Evolutionary conservation across 768 basidiomycete genomes (phyloP), one percentile per base, ranked within the genome.

Genomic region (Agrocybe pediades): DNA sequence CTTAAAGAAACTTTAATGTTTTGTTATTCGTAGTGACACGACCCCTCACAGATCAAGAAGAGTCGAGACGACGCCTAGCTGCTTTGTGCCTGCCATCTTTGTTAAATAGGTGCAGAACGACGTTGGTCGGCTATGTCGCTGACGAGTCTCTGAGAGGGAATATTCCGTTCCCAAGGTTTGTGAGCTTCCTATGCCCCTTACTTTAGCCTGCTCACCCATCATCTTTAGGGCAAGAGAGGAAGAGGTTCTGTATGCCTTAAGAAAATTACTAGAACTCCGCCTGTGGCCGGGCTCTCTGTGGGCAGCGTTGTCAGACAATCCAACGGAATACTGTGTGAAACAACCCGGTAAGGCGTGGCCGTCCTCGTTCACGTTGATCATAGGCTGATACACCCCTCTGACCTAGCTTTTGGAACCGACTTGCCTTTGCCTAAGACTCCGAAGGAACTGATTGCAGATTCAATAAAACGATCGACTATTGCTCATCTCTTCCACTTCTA

Each of bases 401-500:
- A 15, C 40, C 9, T 57, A 60, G 58, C 55, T n/a, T 45, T 58
- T 20, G 58, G 27, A 49, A 69, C 74, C 66, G 59, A 69, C 74
- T 49, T 60, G n/a, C 55, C 66, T 29, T 85, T 68, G 41, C 73
- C 74, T 1, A 64, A 81, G 16, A 68, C 77, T 1, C 81, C 86
- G 0, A 71, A 82, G 11, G 71, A 73, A 11, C 73, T 90, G 2
- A 77, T 95, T 19, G 76, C 85, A 0, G 86, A 92, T 54, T 82
- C 88, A 0, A 82, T 88, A 11, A 84, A 83, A 59, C 83, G 90
- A 1, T 95, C 95, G 1, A 68, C 84, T 0, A 78, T 84, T 15
- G 93, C 89, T 0, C 95, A 96, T 62, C 72, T 98, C 9, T 96
- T 96, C 78, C 86, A 94, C 64, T 86, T 96, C 53, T 95, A 95